Base-by-base conservation (phyloP, 2,329 filamentous ascomycete genomes). In the Sporothrix euskadiensis region DNA sequence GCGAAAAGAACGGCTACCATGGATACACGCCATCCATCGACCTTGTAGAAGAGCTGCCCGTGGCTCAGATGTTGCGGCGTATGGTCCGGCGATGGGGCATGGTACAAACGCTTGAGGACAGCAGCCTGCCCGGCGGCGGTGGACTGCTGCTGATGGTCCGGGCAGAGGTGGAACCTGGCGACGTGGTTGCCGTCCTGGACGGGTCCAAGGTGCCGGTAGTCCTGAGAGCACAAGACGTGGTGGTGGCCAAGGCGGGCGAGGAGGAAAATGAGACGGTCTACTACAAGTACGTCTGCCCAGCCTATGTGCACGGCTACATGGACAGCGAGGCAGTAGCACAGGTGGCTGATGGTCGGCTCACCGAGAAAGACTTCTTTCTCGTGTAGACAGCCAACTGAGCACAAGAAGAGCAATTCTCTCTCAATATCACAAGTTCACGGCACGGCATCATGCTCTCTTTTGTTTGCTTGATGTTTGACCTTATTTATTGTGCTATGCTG, bases 291-390 rank as follows among this genome's bases (percentile, higher is more conserved):
- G 69, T 76, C 2, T 71, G 68, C 30, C 61, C 66, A 4, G 74
- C 71, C 8, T 78, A 78, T 65, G 77, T 78, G 47, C 76, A 78
- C 52, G 77, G 76, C 1, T 77, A 76, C 74, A 78, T 78, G 77
- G 77, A 78, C 57, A 75, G 76, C 52, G 73, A 77, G 69, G 74
- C 73, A 4, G 63, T 75, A 19, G 44, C 22, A 3, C 72, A 70
- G 39, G 69, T 59, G 35, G 69, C 63, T 7, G 16, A 68, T 16
- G 69, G 72, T 9, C 22, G 41, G 26, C 68, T 52, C 26, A 32
- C 30, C 19, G 59, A 73, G 57, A 61, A 65, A 49, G 61, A 41
- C 14, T 69, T 72, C 59, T 35, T 22, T 16, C 19, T 57, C 49
- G 57, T 68, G 35, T 72, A 59, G 70, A 8, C n/a, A 16, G 19